Conservation (phyloP, 2,329 filamentous ascomycete species). For the Colletotrichum spaethianum region DNA sequence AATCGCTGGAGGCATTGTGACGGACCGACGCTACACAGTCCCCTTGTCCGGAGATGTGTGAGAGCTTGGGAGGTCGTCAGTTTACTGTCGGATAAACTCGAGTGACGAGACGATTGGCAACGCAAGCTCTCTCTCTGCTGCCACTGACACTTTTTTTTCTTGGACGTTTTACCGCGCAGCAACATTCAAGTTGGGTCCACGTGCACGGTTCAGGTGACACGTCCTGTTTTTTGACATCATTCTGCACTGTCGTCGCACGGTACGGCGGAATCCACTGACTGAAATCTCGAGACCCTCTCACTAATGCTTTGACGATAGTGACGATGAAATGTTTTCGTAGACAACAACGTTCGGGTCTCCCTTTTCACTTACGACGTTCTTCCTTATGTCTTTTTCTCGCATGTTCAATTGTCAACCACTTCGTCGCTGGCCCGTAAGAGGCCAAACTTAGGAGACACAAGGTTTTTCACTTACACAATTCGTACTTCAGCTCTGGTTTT, state of each 20-base stretch:
- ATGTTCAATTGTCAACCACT: not conserved
- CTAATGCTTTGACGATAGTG: not conserved
- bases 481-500: constrained; percentile 23
- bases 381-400: not conserved
- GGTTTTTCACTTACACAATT: constrained; percentile 38
- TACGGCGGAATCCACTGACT: constrained; percentile 12
- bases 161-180: constrained; percentile 26
- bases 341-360: not conserved
- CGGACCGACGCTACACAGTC: constrained; percentile 7
- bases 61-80: not conserved
- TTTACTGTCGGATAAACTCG: not conserved
- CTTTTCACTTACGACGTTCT: not conserved
- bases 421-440: not conserved
- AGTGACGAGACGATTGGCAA: not conserved
- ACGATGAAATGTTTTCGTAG: constrained; percentile 7
- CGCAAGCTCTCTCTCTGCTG: constrained; percentile 8
- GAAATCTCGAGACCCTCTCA: constrained; percentile 24
- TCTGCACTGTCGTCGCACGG: constrained; percentile 11
- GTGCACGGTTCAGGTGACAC: constrained; percentile 31
- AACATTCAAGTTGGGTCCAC: constrained; percentile 18
- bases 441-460: constrained; percentile 9
- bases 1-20: constrained; percentile 56
- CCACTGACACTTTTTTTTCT: constrained; percentile 33
- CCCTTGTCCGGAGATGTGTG: not conserved
- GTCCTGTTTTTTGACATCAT: constrained; percentile 30